Base-by-base conservation (phyloP, 768 basidiomycete genomes). In the Tylopilus intermedius region DNA sequence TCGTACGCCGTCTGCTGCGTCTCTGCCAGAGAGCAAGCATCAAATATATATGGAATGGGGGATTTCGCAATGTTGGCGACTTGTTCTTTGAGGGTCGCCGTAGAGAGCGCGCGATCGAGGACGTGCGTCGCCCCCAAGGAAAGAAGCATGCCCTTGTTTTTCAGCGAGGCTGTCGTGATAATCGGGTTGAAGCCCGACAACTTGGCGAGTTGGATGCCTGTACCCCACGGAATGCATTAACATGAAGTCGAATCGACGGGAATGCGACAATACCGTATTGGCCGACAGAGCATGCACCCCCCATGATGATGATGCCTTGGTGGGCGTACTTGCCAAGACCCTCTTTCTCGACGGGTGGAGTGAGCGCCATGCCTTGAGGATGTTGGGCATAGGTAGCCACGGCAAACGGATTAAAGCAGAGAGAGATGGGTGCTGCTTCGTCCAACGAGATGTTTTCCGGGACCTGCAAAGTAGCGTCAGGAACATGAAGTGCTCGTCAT, bases 201-300 rank as follows among this genome's bases (percentile, higher is more conserved):
- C n/a, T 51, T 58, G 5, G 72, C 67, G 13, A 71, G 61, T 52
- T 71, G 71, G 22, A 70, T 69, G 18, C 51, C 68, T 67, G n/a
- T 3, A 30, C 58, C 14, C 8, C 33, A 37, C 6, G 29, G 39
- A 1, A 32, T 4, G 0, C 1, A n/a, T 55, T 14, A 40, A n/a
- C 4, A 22, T 8, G 2, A 21, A 30, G 6, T 10, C 2, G 1
- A 2, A 38, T 15, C 2, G 7, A 9, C 9, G 14, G 14, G 18
- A 18, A 27, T 14, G 18, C 8, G 39, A 37, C 8, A 24, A 13
- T 55, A 74, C 72, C 70, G 35, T 58, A 69, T 58, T 72, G 72
- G n/a, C 73, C 74, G 10, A 76, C 50, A 21, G 70, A 70, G n/a
- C 62, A 58, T 29, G 73, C 59, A 5, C 74, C 74, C 24, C 72